Conservation (phyloP, 2,329 filamentous ascomycete species). For the Tetracladium maxilliforme region DNA sequence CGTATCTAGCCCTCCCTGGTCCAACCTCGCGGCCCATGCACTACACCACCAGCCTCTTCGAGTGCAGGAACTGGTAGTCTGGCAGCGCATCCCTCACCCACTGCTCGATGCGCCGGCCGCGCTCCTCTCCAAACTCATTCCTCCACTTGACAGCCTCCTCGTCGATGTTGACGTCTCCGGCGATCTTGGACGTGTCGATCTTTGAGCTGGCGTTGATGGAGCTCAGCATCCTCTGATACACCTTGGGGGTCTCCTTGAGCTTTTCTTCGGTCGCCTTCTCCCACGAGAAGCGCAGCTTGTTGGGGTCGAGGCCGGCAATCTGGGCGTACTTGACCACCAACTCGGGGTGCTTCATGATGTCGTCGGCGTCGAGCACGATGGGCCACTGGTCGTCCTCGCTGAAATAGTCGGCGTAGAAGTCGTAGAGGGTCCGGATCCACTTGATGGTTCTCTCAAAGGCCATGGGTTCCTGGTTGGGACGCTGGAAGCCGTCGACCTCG, state of each 20-base stretch:
- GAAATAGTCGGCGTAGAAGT: slow-evolving; percentile 14
- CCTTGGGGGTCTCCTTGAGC: no score
- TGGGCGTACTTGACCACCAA: slow-evolving; percentile 13
- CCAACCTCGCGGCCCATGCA: no score
- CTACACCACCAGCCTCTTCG: slow-evolving; percentile 2
- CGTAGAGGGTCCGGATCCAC: slow-evolving; percentile 17
- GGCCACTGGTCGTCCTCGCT: slow-evolving; percentile 10
- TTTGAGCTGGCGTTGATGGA: slow-evolving; percentile 17
- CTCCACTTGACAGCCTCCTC: slow-evolving; percentile 18
- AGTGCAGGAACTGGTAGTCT: slow-evolving; percentile 21
- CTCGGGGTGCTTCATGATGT: slow-evolving; percentile 17
- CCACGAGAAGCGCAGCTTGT: slow-evolving; percentile 17
- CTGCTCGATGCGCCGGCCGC: slow-evolving; percentile 5
- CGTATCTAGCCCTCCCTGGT: not conserved
- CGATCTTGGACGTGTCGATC: slow-evolving; percentile 15
- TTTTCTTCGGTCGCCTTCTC: slow-evolving; percentile 3
- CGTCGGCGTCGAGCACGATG: slow-evolving; percentile 19
- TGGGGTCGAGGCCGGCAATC: slow-evolving; percentile 15
- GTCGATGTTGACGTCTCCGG: slow-evolving; percentile 15
- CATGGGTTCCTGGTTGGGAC: not conserved
- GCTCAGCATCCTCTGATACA: slow-evolving; percentile 10
- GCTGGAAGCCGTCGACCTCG: no score
- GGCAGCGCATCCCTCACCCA: slow-evolving; percentile 16
- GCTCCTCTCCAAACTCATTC: slow-evolving; percentile 10
- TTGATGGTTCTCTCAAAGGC: slow-evolving; percentile 11